Evolutionary conservation across 768 basidiomycete species (phyloP), one percentile per base, ranked within the genome.

Genomic region (Leccinum olivaceopallidum): DNA sequence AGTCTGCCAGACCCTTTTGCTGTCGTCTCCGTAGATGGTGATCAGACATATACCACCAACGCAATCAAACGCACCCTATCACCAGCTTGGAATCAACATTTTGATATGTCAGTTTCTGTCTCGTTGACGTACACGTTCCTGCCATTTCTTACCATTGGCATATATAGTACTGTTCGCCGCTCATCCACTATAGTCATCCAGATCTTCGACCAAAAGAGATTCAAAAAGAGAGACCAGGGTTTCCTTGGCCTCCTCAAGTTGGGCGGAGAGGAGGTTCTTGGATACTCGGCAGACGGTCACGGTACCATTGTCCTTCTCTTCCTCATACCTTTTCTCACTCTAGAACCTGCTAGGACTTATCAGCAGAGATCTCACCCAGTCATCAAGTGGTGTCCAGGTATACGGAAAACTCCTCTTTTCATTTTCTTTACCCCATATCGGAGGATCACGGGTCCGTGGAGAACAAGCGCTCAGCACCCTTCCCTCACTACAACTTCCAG

Each of bases 201-300:
- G 77, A 85, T 96, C 60, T 94, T 95, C 70, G 94, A 96, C 80
- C 88, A 93, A 75, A 83, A 85, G 70, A 93, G 91, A 74, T 94
- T 92, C 77, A 93, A 83, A 77, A 87, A 86, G 73, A 85, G 87
- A 67, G 94, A 95, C 72, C 94, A 95, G 79, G 93, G 85, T 10
- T 87, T 85, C 64, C 77, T 87, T 44, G 87, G 83, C 52, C 77
- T 87, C 14, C 78, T 85, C 68, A 85, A 81, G 62, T 77, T 88
- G 39, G 69, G 79, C 2, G 86, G 82, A 52, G 65, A 81, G 44
- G 83, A 87, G 63, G 85, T 82, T 16, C 76, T 86, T 51, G 65
- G 77, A 30, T 73, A 80, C 63, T 84, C 85, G 20, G 72, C 67
- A 50, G 78, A 77, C 68, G 77, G 78, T 58, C 75, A 78, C 69